These are phyloP conservation scores for Psilocybe azurescens DNA, from an alignment of 768 basidiomycete genomes.

Conservation along the genomic window DNA sequence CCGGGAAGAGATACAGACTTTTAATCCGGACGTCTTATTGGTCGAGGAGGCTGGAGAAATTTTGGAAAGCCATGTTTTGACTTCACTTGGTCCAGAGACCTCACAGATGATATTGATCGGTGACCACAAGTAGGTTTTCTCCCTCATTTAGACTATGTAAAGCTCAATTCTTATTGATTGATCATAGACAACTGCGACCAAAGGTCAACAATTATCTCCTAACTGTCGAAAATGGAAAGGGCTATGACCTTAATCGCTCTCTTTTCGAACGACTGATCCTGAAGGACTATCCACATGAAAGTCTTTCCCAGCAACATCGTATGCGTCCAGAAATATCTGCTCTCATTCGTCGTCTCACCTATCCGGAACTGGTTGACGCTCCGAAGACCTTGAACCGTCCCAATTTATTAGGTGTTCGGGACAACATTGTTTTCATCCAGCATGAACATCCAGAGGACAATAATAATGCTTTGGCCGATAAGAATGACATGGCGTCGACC, in stretches of 20 bases:
- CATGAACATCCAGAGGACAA: constrained; percentile 63
- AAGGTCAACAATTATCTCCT: constrained; percentile 71
- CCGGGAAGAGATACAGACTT: constrained; percentile 47
- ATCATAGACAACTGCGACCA: constrained; percentile 67
- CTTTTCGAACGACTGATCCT: constrained; percentile 73
- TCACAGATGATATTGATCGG: constrained; percentile 70
- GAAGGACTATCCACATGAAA: constrained; percentile 64
- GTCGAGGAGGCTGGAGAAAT: constrained; percentile 82
- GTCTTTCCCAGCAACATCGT: constrained; percentile 63
- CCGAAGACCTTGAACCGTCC: constrained; percentile 52
- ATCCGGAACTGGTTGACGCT: constrained; percentile 67
- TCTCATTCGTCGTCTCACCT: constrained; percentile 65
- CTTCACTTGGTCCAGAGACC: constrained; percentile 52
- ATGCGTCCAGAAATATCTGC: constrained; percentile 79
- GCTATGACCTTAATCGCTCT: constrained; percentile 69
- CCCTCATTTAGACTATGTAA: background rate
- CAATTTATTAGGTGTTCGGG: constrained; percentile 56
- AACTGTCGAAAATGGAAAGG: constrained; percentile 71
- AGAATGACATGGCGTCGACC: constrained; percentile 47
- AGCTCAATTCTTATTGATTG: background rate
- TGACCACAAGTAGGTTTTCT: constrained; percentile 64
- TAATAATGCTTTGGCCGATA: constrained; percentile 43
- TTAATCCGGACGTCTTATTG: constrained; percentile 55
- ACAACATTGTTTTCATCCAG: constrained; percentile 66
- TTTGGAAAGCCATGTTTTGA: constrained; percentile 68